These are phyloP conservation scores for Chaetoscypha palmicola DNA, from an alignment of 2,329 filamentous ascomycete genomes.

Conservation along the genomic window DNA sequence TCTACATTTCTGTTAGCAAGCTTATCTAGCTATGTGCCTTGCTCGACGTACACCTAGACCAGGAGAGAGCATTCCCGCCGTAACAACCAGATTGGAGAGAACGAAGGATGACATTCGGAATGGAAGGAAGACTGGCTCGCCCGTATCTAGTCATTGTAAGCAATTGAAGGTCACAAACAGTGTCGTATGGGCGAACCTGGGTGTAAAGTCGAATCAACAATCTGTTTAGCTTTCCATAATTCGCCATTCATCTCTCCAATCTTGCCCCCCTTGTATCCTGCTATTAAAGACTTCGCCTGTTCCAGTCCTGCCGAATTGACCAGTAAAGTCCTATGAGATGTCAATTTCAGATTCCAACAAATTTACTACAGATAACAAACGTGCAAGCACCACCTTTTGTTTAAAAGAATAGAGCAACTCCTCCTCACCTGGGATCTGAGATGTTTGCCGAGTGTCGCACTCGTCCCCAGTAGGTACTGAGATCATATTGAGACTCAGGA, in stretches of 20 bases:
- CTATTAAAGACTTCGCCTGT: slow-evolving; percentile 73
- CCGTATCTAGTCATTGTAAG: slow-evolving; percentile 60
- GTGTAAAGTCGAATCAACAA: slow-evolving; percentile 92
- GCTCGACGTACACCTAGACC: slow-evolving; percentile 56
- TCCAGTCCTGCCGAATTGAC: slow-evolving; percentile 73
- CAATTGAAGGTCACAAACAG: background rate
- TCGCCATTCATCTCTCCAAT: slow-evolving; percentile 77
- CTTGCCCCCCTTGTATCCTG: slow-evolving; percentile 80
- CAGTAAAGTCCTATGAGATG: slow-evolving; percentile 65
- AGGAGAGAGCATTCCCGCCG: slow-evolving; percentile 93
- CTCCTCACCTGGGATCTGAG: slow-evolving; percentile 85
- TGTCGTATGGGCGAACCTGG: slow-evolving; percentile 56
- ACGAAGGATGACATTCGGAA: slow-evolving; percentile 98
- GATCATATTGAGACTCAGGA: slow-evolving; percentile 85
- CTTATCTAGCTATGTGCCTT: background rate
- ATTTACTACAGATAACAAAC: slow-evolving; percentile 4
- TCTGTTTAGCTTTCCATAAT: slow-evolving; percentile 92
- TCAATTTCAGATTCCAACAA: slow-evolving; percentile 16
- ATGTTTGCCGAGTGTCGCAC: slow-evolving; percentile 85
- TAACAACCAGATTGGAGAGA: slow-evolving; percentile 87
- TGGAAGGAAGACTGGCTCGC: slow-evolving; percentile 82
- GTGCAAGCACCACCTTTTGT: slow-evolving; percentile 20
- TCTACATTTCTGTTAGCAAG: slow-evolving; percentile 40
- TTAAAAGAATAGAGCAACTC: slow-evolving; percentile 18
- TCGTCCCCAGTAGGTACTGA: slow-evolving; percentile 89